A percentile compares a stretch with the other conserved stretches of the same genome.
Conservation (phyloP, 805 yeast genomes). For the Wickerhamomyces xylosicus region DNA sequence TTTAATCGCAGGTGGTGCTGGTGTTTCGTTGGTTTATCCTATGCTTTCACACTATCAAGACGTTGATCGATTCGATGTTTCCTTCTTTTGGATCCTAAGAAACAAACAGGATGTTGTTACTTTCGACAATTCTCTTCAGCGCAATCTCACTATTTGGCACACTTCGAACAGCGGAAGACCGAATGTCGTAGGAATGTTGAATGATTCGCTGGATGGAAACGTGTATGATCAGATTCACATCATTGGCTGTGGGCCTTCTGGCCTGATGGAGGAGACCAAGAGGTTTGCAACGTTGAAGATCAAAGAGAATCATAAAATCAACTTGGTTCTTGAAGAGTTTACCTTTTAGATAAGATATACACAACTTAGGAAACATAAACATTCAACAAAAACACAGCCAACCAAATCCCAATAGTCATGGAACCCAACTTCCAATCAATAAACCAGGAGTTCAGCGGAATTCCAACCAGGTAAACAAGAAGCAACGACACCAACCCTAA, state of each 20-base stretch:
- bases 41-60: conserved; percentile 6
- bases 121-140: neutral
- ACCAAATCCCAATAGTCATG: conserved; percentile 19
- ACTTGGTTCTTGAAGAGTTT: conserved; percentile 15
- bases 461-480: conserved; percentile 15
- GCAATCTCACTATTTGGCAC: conserved; percentile 11
- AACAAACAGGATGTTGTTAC: conserved; percentile 3
- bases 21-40: conserved; percentile 11
- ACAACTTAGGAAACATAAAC: neutral
- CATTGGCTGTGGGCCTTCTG: conserved; percentile 19
- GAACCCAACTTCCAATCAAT: conserved; percentile 17
- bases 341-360: conserved; percentile 8
- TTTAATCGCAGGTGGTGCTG: conserved; percentile 15
- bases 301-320: conserved; percentile 4
- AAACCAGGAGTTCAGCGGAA: conserved; percentile 16
- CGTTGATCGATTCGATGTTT: conserved; percentile 5
- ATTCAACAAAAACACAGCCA: neutral
- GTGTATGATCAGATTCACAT: conserved; percentile 6
- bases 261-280: conserved; percentile 14
- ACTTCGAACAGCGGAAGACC: conserved; percentile 14
- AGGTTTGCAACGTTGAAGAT: conserved; percentile 8
- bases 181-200: conserved; percentile 7
- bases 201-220: conserved; percentile 3
- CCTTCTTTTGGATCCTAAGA: conserved; percentile 16
- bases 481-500: conserved; percentile 11